Evolutionary conservation across 768 basidiomycete genomes (phyloP), one percentile per base, ranked within the genome.

Genomic region (Gloeopeniophorella convolvens): DNA sequence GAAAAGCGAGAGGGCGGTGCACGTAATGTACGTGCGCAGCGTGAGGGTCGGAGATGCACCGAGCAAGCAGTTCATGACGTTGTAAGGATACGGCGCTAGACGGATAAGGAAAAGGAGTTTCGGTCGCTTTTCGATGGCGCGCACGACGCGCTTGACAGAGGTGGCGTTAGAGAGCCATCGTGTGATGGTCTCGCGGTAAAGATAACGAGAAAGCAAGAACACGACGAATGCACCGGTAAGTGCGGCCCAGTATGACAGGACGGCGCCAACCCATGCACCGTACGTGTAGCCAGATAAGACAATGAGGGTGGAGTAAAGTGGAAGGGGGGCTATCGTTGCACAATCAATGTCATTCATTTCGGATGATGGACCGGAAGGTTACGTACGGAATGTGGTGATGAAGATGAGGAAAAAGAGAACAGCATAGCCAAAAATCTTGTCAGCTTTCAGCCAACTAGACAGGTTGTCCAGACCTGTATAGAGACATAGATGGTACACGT

Each of bases 31-130:
- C 21, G 87, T 89, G 56, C 74, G 74, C 56, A 93, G 73, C 4
- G 83, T 83, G 58, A 94, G 79, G 5, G 84, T 80, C 27, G 83
- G 83, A n/a, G 87, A 82, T 2, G 89, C 88, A 7, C 93, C 91
- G 41, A 96, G 78, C 41, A 96, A 80, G 62, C 86, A 89, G 71
- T 95, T 96, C 82, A 95, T 89, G 61, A 95, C 87, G 69, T 95
- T 95, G 72, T 87, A 90, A 0, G 86, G 89, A 63, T 91, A 90
- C 3, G 89, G 89, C n/a, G 88, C 91, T 47, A 93, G 75, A 42
- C 93, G 85, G 59, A 96, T 89, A 53, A 95, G 79, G 71, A 95
- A 91, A 16, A 96, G 80, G 4, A 96, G 75, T 61, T 83, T 83
- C 0, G 92, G 92, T 44, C 84, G 80, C 66, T 82, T 82, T 70